phyloP scores from a whole-genome alignment of 129 eudicot genomes.

The Lonicera japonica region DNA sequence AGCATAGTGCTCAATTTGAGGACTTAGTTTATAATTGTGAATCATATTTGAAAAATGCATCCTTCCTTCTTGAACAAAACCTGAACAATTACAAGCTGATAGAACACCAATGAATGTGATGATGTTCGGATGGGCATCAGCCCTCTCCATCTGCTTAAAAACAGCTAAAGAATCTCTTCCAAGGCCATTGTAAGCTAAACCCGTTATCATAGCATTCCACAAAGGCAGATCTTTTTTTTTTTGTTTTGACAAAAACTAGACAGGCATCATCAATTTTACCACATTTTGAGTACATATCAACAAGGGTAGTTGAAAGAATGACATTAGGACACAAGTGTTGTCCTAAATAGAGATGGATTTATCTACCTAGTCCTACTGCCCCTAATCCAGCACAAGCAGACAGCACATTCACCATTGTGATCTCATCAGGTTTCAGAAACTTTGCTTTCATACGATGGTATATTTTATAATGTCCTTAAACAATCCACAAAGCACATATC shows the following conservation, averaged over 20 bases:
- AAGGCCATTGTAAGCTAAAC: neutral
- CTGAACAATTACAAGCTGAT: neutral
- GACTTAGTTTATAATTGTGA: neutral
- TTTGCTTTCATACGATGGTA: neutral
- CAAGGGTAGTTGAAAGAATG: neutral
- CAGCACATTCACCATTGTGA: neutral
- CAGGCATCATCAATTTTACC: neutral
- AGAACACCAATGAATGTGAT: neutral
- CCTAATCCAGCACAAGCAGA: neutral
- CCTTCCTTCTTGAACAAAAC: neutral
- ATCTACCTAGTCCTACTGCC: neutral
- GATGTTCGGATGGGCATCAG: neutral
- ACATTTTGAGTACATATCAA: neutral
- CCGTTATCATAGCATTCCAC: neutral
- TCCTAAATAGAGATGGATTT: neutral
- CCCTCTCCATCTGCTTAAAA: neutral
- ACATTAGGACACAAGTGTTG: neutral
- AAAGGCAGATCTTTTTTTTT: neutral
- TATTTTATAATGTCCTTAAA: neutral
- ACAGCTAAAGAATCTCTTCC: neutral
- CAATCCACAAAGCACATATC: neutral
- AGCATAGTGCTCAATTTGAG: conserved; percentile 2
- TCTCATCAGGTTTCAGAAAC: neutral
- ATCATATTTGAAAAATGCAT: neutral
- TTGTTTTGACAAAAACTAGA: neutral